These are phyloP conservation scores for Dioszegia hungarica DNA, from an alignment of 768 basidiomycete species.

Conservation along the genomic window DNA sequence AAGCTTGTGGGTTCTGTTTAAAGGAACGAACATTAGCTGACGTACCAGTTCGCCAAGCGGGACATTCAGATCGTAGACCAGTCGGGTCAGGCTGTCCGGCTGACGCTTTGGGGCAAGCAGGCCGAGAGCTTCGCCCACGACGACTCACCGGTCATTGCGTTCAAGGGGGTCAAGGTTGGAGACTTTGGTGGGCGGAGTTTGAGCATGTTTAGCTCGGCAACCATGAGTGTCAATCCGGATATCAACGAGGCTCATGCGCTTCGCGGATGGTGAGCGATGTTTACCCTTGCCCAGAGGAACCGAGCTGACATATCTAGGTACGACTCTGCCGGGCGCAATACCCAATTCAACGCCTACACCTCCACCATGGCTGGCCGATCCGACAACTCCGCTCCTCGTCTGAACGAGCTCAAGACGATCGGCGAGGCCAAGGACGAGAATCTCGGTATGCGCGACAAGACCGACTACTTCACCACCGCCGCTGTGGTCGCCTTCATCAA, in stretches of 20 bases:
- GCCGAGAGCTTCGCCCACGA: conserved; percentile 71
- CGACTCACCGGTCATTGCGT: conserved; percentile 71
- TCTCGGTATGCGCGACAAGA: conserved; percentile 68
- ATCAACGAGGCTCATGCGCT: conserved; percentile 80
- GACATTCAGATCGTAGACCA: conserved; percentile 84
- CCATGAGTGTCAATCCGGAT: conserved; percentile 81
- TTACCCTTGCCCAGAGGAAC: background rate
- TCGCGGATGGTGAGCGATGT: conserved; percentile 78
- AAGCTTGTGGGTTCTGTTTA: conserved; percentile 22
- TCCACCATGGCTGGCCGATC: conserved; percentile 50
- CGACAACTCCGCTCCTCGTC: conserved; percentile 50
- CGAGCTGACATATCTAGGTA: conserved; percentile 52
- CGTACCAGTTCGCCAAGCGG: conserved; percentile 70
- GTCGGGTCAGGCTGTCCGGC: conserved; percentile 67
- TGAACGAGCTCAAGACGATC: conserved; percentile 67
- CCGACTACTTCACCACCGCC: conserved; percentile 71
- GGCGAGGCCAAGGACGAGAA: conserved; percentile 72
- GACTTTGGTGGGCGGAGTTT: conserved; percentile 88
- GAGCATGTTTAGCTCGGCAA: conserved; percentile 73
- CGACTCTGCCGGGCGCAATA: conserved; percentile 62
- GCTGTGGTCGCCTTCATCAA: conserved; percentile 88
- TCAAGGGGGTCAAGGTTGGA: conserved; percentile 88
- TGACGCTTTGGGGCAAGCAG: conserved; percentile 95
- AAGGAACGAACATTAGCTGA: background rate
- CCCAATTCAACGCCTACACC: conserved; percentile 69